Base-by-base conservation (phyloP, 2,329 filamentous ascomycete genomes). In the Sphaerulina musiva region DNA sequence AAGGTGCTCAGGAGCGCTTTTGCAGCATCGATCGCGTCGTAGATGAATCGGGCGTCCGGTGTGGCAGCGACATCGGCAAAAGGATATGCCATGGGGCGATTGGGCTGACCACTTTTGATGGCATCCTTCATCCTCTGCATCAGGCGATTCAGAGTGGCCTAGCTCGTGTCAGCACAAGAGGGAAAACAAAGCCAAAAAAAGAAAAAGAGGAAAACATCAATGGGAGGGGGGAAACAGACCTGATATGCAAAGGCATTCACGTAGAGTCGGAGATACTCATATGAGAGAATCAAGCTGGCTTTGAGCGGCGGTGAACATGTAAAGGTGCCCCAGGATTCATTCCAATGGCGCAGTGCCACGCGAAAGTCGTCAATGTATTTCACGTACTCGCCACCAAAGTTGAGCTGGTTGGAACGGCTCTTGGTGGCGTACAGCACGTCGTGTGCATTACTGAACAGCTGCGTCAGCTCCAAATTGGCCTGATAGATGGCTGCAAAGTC, bases 211-310 rank as follows among this genome's bases (percentile, higher is more conserved):
- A 14, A 17, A 1, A 12, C n/a, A n/a, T n/a, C n/a, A 20, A 32
- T n/a, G 11, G 9, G 2, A 7, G 14, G 26, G 26, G 1, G n/a
- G 14, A 8, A 1, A 17, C 48, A n/a, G 3, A 51, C 48, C 40
- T 84, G 82, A 57, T 85, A 85, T 3, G 82, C 82, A 62, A 85
- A 85, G 0, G 82, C 82, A 53, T 84, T 85, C 57, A 83, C 81
- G 62, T 85, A 85, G 1, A 85, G 74, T 4, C 82, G 77, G 6
- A 85, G 69, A 63, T 84, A 85, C 59, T 85, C 80, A 62, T 83
- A 84, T 0, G 81, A 83, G 43, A 85, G 68, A 38, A 83, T 75
- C 12, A 85, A 68, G 5, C 78, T 82, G 4, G 79, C 77, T 62
- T 83, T 83, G 57, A 84, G 77, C 2, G 77, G 75, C 1, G 76